Evolutionary conservation across 768 basidiomycete species (phyloP).

Genomic region (Suillus sp.): DNA sequence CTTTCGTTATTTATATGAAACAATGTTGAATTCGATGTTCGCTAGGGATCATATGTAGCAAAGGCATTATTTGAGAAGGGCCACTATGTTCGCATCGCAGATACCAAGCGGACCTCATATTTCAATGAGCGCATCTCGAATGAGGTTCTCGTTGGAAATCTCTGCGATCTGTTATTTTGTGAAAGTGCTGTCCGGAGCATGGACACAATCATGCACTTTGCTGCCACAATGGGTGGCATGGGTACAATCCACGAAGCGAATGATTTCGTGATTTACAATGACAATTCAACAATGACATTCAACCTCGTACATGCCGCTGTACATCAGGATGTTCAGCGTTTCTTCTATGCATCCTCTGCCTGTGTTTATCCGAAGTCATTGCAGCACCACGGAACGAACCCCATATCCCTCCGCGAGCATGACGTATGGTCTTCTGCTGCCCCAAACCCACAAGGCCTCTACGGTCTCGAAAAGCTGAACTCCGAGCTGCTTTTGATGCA

Average conservation of each 20-base stretch:
- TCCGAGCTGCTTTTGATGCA: slow-evolving; percentile 48
- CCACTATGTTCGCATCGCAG: slow-evolving; percentile 45
- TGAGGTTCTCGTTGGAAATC: slow-evolving; percentile 46
- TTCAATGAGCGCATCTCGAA: slow-evolving; percentile 28
- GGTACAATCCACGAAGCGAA: slow-evolving; percentile 57
- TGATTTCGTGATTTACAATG: slow-evolving; percentile 48
- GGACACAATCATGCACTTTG: slow-evolving; percentile 54
- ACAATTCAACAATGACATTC: slow-evolving; percentile 52
- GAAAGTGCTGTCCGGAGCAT: slow-evolving; percentile 41
- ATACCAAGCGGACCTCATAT: slow-evolving; percentile 33
- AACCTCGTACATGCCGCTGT: slow-evolving; percentile 46
- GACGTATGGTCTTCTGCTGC: slow-evolving; percentile 43
- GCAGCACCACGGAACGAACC: slow-evolving; percentile 35
- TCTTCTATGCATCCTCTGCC: slow-evolving; percentile 60
- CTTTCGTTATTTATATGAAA: neutral
- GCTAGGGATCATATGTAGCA: slow-evolving; percentile 55
- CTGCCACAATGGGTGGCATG: slow-evolving; percentile 69
- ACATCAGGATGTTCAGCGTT: slow-evolving; percentile 40
- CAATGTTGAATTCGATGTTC: slow-evolving; percentile 5
- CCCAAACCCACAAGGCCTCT: slow-evolving; percentile 54
- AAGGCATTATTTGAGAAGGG: slow-evolving; percentile 37
- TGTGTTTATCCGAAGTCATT: slow-evolving; percentile 55
- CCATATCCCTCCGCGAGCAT: slow-evolving; percentile 48
- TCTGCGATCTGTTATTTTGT: slow-evolving; percentile 46
- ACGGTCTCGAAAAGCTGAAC: slow-evolving; percentile 59